These are phyloP conservation scores for Coprinopsis marcescibilis DNA, from an alignment of 768 basidiomycete genomes.

Conservation along the genomic window DNA sequence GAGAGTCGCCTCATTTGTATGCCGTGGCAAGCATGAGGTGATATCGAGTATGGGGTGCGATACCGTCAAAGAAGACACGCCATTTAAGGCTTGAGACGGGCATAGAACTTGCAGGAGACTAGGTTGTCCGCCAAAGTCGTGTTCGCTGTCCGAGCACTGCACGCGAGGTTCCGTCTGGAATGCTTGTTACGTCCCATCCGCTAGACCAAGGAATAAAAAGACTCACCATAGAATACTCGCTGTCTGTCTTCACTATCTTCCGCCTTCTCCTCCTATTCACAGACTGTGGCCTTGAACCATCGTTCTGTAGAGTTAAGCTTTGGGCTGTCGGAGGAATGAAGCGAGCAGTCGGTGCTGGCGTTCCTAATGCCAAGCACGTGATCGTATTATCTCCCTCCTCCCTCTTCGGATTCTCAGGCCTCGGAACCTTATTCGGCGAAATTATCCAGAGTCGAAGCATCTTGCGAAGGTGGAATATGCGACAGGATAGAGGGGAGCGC, in stretches of 20 bases:
- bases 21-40: constrained; percentile 14
- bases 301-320: background rate
- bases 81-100: background rate
- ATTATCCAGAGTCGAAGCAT: background rate
- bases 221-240: constrained; percentile 1
- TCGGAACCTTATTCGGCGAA: background rate
- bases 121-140: background rate
- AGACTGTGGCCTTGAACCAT: background rate
- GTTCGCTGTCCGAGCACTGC: background rate
- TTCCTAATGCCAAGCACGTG: background rate
- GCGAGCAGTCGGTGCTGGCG: background rate
- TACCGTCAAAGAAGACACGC: background rate
- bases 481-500: background rate
- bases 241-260: background rate
- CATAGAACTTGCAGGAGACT: background rate
- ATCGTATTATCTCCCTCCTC: background rate
- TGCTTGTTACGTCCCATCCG: background rate
- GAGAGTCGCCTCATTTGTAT: constrained; percentile 11
- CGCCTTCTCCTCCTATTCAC: background rate
- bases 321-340: background rate
- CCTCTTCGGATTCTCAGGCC: background rate
- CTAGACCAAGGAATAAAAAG: background rate
- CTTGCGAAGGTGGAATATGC: background rate
- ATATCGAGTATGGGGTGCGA: background rate
- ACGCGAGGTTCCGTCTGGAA: constrained; percentile 2